phyloP scores from a whole-genome alignment of 768 basidiomycete species.

The Plicaturopsis crispa region DNA sequence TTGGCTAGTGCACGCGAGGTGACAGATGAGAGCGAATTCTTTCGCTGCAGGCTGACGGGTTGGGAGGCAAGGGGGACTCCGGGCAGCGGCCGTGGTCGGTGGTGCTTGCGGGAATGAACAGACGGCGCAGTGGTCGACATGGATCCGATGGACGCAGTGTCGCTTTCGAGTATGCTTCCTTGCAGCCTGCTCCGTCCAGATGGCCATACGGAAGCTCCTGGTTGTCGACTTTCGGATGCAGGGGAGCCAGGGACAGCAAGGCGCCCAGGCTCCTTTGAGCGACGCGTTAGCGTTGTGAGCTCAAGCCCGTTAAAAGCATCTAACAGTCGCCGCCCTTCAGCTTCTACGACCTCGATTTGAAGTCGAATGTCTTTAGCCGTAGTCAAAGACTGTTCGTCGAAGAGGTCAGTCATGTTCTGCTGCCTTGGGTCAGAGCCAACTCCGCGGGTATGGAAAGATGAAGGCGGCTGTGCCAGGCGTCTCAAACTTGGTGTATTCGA shows the following conservation, averaged over 20 bases:
- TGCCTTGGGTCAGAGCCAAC: constrained; percentile 31
- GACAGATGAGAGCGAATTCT: constrained; percentile 56
- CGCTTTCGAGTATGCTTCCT: too few relatives aligned
- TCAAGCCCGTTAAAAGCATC: constrained; percentile 80
- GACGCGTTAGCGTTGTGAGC: constrained; percentile 48
- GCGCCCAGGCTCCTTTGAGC: neutral
- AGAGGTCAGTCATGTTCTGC: constrained; percentile 29
- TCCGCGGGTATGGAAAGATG: constrained; percentile 36
- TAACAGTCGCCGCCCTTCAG: constrained; percentile 60
- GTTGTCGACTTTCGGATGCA: neutral
- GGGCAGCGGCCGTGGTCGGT: constrained; percentile 24
- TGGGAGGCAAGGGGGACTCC: constrained; percentile 18
- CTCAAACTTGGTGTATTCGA: constrained; percentile 39
- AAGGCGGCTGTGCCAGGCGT: constrained; percentile 44
- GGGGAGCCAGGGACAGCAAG: neutral
- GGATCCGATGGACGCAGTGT: constrained; percentile 46
- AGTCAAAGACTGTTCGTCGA: constrained; percentile 50
- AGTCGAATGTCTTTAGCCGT: constrained; percentile 56
- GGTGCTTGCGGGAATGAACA: constrained; percentile 30
- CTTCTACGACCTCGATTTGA: constrained; percentile 63
- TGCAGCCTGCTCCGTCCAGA: constrained; percentile 21
- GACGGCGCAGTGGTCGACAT: constrained; percentile 41
- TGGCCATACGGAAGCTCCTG: constrained; percentile 3
- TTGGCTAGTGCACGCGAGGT: constrained; percentile 33
- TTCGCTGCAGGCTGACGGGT: constrained; percentile 39